Conservation (phyloP, 148 eudicot genomes). For the Chenopodium album region DNA sequence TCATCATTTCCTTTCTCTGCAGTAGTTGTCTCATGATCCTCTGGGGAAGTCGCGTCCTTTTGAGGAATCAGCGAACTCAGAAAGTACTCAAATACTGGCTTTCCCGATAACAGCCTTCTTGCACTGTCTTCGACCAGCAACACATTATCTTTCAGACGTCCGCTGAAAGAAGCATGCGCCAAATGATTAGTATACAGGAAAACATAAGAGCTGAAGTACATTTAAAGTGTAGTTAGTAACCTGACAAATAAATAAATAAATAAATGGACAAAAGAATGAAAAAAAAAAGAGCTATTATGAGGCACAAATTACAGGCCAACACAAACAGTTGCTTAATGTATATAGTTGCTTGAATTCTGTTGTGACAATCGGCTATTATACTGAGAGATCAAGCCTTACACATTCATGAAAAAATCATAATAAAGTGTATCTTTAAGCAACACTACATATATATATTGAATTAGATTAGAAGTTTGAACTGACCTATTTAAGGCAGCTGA, state of each 20-base stretch:
- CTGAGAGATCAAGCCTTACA: background rate
- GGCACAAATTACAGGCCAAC: background rate
- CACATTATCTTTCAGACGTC: constrained; percentile 21
- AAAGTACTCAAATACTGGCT: constrained; percentile 22
- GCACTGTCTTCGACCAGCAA: constrained; percentile 25
- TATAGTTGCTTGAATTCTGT: background rate
- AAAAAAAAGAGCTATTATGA: background rate
- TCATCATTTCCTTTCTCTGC: background rate
- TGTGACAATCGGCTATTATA: background rate
- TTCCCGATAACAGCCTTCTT: constrained; percentile 18
- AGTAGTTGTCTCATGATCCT: background rate
- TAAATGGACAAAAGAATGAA: background rate
- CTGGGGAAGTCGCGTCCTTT: background rate
- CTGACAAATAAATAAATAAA: background rate
- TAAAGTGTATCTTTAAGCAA: background rate
- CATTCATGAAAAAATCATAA: background rate
- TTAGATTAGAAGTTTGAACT: constrained; percentile 3
- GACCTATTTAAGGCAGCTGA: constrained; percentile 33
- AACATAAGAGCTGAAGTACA: background rate
- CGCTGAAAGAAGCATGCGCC: constrained; percentile 19
- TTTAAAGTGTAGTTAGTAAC: background rate
- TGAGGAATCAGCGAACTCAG: constrained; percentile 17
- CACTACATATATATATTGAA: background rate
- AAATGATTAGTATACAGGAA: background rate
- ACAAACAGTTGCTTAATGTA: background rate